Evolutionary conservation across 2,329 filamentous ascomycete species (phyloP).

Genomic region (Reticulascus tulasneorum): DNA sequence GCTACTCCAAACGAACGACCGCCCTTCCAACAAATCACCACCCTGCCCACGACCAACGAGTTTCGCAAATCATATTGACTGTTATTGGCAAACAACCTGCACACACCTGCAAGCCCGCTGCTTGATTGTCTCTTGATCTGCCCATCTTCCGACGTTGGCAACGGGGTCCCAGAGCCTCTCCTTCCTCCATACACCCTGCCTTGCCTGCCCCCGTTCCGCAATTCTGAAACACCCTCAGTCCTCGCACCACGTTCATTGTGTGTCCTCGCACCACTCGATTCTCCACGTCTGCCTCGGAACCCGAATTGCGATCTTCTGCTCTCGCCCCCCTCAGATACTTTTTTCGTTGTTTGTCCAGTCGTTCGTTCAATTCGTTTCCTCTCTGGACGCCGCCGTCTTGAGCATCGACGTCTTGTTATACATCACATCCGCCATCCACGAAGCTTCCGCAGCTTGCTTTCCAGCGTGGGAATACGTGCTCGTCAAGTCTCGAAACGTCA

Average conservation of each 20-base stretch:
- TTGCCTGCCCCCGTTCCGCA: constrained; percentile 27
- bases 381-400: not conserved
- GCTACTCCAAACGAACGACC: too few relatives aligned
- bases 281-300: constrained; percentile 11
- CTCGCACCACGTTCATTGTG: constrained; percentile 12
- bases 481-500: constrained; percentile 35
- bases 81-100: not conserved
- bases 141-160: constrained; percentile 14
- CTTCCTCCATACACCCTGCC: constrained; percentile 15
- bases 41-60: constrained; percentile 12
- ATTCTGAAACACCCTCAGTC: constrained; percentile 35
- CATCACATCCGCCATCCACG: constrained; percentile 10
- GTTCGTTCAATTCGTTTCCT: not conserved
- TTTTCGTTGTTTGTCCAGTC: constrained; percentile 1
- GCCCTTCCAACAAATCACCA: constrained; percentile 3
- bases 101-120: constrained; percentile 6
- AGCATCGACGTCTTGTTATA: constrained; percentile 1
- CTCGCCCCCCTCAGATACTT: not conserved
- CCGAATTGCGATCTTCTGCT: constrained; percentile 8
- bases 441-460: constrained; percentile 9
- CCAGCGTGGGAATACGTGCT: constrained; percentile 24
- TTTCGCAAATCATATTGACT: constrained; percentile 12
- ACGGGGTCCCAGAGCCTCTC: constrained; percentile 9
- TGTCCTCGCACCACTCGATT: constrained; percentile 11
- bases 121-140: constrained; percentile 20